Base-by-base conservation (phyloP, 2,329 filamentous ascomycete genomes). In the Plenodomus tracheiphilus region DNA sequence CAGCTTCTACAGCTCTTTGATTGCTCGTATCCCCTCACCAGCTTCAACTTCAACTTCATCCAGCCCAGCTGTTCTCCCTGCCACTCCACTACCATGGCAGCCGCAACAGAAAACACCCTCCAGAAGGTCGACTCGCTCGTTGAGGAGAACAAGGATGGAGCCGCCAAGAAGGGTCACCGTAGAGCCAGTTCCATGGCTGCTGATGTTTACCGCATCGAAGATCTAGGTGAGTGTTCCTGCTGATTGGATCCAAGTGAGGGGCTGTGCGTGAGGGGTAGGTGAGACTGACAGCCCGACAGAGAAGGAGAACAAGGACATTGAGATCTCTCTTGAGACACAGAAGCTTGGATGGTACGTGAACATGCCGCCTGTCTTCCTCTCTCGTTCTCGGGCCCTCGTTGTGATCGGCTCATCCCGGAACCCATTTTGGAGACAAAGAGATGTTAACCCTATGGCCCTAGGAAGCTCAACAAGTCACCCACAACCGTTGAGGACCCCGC, bases 391-490 rank as follows among this genome's bases (percentile, higher is more conserved):
- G 28, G 22, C 36, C 4, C 42, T 47, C 41, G 41, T 38, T 44
- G 53, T 46, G 43, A 46, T 19, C 50, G 55, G 46, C 43, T 46
- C 20, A 28, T 37, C 37, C 43, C 49, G 51, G 47, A 9, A n/a
- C 25, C 11, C 43, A 25, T 32, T 41, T 39, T 37, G 51, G 22
- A 18, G 15, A 25, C 39, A 21, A 41, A 9, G 22, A 35, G 34
- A 41, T 39, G 49, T 61, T 69, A 49, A 68, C 54, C 32, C 21
- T 53, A 30, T 16, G 13, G 37, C 21, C 4, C 25, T 61, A 97
- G 92, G 93, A 96, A 94, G 78, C 87, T 97, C 72, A 97, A 97
- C 83, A 89, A 86, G 46, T 93, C 91, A 30, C 83, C 91, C 36
- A 77, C 79, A 53, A 82, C 83, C 34, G 74, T 97, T 42, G 92